Evolutionary conservation across 805 yeast genomes (phyloP).

Genomic region (Suhomyces prunicola): DNA sequence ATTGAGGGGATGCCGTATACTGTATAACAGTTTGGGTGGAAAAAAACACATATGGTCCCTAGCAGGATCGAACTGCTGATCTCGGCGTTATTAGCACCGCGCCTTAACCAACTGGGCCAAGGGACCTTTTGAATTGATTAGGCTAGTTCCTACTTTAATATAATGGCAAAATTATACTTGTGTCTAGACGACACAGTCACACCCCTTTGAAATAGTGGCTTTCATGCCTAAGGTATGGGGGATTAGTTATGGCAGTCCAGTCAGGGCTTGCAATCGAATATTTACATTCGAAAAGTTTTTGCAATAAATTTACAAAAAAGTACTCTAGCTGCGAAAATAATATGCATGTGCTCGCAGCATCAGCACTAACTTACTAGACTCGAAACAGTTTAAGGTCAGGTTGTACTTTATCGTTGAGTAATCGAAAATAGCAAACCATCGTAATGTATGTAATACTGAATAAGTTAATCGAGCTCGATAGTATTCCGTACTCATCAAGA

Average conservation of each 20-base stretch:
- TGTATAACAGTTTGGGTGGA: not conserved
- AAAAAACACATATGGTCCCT: conserved; percentile 54
- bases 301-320: not conserved
- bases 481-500: not conserved
- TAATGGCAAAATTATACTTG: too few species aligned
- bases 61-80: conserved; percentile 89
- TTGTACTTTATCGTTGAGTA: too few species aligned
- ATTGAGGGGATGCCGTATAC: not conserved
- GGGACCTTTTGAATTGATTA: conserved; percentile 35
- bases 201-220: not conserved
- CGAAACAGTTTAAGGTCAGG: too few species aligned
- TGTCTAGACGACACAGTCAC: not conserved
- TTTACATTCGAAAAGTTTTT: too few species aligned
- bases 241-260: not conserved
- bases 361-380: too few species aligned
- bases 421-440: too few species aligned
- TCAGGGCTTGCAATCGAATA: not conserved
- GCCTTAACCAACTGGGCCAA: conserved; percentile 54
- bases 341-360: too few species aligned
- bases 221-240: not conserved
- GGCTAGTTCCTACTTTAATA: not conserved
- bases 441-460: not conserved
- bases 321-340: not conserved
- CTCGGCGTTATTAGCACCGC: conserved; percentile 55
- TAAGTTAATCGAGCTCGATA: not conserved